Evolutionary conservation across 1,139 yeast genomes (phyloP).

Genomic region (Candida labiduridarum): DNA sequence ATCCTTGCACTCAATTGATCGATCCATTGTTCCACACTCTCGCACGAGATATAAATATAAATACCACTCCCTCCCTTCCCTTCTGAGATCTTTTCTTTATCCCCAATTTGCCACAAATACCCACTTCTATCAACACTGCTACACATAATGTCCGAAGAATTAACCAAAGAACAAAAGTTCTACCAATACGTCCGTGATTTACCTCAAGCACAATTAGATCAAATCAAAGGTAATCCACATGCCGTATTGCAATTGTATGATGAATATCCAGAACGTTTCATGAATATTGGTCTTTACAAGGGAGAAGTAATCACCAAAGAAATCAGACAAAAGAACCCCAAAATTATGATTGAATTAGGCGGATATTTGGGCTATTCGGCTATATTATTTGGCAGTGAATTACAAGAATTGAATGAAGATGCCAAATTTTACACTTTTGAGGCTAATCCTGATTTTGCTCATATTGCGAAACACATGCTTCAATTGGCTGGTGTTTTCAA

Average conservation of each 20-base stretch:
- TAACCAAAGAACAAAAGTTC: constrained; percentile 23
- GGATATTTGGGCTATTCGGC: constrained; percentile 49
- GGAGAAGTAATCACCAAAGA: constrained; percentile 32
- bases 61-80: too few relatives aligned
- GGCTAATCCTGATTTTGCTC: constrained; percentile 32
- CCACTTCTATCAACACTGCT: not conserved
- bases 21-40: too few relatives aligned
- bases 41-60: too few relatives aligned
- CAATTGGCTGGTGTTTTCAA: constrained; percentile 40
- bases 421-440: constrained; percentile 44
- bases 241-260: constrained; percentile 36
- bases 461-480: constrained; percentile 32
- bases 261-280: constrained; percentile 24
- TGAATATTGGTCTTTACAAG: constrained; percentile 38
- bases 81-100: too few relatives aligned
- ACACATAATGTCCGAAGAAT: constrained; percentile 3
- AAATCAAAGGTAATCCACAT: constrained; percentile 29
- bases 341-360: constrained; percentile 44
- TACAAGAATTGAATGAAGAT: constrained; percentile 21
- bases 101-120: too few relatives aligned
- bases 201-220: constrained; percentile 23
- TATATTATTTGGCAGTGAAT: constrained; percentile 33
- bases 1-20: too few relatives aligned
- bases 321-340: constrained; percentile 30
- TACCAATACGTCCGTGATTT: constrained; percentile 24